Evolutionary conservation across 208 protist genomes (phyloP), one percentile per base, ranked within the genome.

Genomic region (Leishmania amazonensis): DNA sequence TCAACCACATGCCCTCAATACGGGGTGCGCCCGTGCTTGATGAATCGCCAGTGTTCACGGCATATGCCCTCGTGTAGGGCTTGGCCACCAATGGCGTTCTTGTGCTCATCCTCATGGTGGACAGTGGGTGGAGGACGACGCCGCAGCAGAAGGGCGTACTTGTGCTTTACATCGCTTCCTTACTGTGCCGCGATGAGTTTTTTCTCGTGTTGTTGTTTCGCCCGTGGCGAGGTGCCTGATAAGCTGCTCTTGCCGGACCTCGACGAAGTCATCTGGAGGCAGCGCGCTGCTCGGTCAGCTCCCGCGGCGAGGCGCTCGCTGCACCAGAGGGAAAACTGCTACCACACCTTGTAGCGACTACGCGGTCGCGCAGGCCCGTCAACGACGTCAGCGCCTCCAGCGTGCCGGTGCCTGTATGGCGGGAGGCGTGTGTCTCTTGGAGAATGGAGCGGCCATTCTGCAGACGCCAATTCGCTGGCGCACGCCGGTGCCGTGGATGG

Each of bases 201-300:
- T 76, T 83, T 2, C 51, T 87, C 42, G 47, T 49, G 47, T 49
- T 49, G 47, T 49, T 13, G 8, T 49, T 49, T 11, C 47, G 85
- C 85, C 19, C 72, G 82, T 31, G 86, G 84, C 38, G 76, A 85
- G 47, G 77, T 88, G 45, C 70, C 91, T 11, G 68, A 79, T 11
- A 80, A 87, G 70, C 65, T 93, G 47, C 70, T 91, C 40, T 60
- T 86, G 13, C 79, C 88, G 24, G 90, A 93, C 51, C 80, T 91
- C 28, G 84, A 91, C 49, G 64, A 81, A n/a, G 87, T 53, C 28
- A 79, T 67, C 3, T 35, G 68, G 79, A 9, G 80, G 74, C 24
- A 79, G 73, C 75, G 40, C 31, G 62, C 67, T 83, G 75, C 47
- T 83, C 45, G 73, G 74, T 11, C 80, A 83, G 38, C 80, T 83